Evolutionary conservation across 108 stramenopile species (phyloP), one percentile per base, ranked within the genome.

Genomic region (Fragilaria crotonensis): DNA sequence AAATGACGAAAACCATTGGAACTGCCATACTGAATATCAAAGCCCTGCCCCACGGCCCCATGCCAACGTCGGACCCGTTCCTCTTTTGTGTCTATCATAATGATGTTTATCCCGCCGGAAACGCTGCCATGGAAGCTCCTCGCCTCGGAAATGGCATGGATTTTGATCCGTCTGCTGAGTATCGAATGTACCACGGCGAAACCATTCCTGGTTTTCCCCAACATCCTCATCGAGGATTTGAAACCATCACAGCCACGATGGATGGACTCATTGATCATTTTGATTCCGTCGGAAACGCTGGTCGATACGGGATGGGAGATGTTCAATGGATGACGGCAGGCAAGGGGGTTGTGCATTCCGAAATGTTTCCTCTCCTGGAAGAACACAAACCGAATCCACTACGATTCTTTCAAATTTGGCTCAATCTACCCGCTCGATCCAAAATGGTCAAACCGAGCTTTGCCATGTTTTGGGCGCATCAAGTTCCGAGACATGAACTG

Each of bases 291-390:
- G 90, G 90, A 2, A 89, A 89, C 68, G 72, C 55, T 0, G 83
- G 77, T 20, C 60, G 79, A 4, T 85, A 83, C 66, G 87, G 87
- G 5, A 36, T 64, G 25, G 83, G 81, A 9, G 90, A 93, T 67
- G 60, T 95, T 3, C 94, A 95, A 70, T 93, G 89, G 90, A 89
- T 95, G 90, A 93, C 91, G 2, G 90, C 94, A 5, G 94, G 89
- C 18, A 44, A 47, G 0, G 94, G 94, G 17, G 65, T 93, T 22
- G 79, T 88, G 4, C 94, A 95, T 51, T 78, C 73, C 0, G 86
- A 86, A 71, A 83, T 81, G 77, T 84, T 84, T 52, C 82, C 80
- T 4, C 61, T 85, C 31, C 54, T 79, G 20, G 44, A 67, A 17
- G 54, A 53, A 3, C 64, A 77, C 23, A 32, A 53, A 32, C 52